Percentiles rank a stretch among this genome's conserved stretches.
These are phyloP conservation scores for Ganoderma sp. DNA, from an alignment of 1,284 basidiomycete species.

Conservation along the genomic window DNA sequence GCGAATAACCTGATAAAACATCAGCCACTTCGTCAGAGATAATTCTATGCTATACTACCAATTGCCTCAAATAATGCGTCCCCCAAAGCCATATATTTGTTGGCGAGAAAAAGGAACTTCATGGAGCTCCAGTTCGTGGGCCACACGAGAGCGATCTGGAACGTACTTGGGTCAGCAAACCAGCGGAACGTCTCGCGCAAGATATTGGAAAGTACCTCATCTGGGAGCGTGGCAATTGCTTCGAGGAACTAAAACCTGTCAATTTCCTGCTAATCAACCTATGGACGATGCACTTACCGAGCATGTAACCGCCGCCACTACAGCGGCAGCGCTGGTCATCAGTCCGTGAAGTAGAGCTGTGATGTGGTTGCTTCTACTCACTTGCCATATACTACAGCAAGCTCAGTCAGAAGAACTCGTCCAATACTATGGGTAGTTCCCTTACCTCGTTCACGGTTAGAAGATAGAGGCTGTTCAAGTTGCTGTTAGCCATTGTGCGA, in stretches of 20 bases:
- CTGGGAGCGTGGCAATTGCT: neutral
- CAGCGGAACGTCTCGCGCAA: neutral
- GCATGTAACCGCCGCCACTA: neutral
- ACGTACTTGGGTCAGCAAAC: neutral
- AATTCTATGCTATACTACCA: neutral
- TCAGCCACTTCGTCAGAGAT: neutral
- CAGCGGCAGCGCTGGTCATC: neutral
- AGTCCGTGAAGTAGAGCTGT: neutral
- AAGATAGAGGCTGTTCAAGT: neutral
- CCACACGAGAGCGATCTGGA: constrained; percentile 6
- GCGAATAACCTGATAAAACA: neutral
- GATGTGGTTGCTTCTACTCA: neutral
- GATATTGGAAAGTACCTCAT: neutral
- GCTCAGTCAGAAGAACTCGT: neutral
- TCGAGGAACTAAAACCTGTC: neutral
- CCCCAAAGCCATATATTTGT: constrained; percentile 2
- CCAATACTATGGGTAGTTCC: no score
- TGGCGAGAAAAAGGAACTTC: constrained; percentile 1
- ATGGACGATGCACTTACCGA: neutral
- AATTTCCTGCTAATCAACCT: neutral
- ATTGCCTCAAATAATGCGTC: neutral
- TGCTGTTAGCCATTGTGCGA: neutral
- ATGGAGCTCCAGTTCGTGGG: neutral
- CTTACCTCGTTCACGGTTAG: neutral
- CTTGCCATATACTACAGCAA: neutral